These are phyloP conservation scores for Suhomyces taliae DNA, from an alignment of 1,139 yeast genomes.

Conservation along the genomic window DNA sequence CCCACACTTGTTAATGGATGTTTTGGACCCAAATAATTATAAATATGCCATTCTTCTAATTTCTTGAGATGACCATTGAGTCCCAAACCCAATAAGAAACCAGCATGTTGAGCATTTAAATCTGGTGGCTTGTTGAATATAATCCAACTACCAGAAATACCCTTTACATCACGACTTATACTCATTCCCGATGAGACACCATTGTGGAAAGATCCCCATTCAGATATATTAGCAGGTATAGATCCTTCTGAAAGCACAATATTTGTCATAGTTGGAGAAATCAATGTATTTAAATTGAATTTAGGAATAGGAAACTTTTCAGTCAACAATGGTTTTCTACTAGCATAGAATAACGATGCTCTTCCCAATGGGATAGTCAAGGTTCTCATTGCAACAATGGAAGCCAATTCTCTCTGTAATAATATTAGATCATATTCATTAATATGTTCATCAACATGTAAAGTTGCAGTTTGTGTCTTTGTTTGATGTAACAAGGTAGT, in stretches of 20 bases:
- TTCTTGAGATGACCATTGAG: slow-evolving; percentile 82
- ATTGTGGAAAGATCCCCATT: slow-evolving; percentile 91
- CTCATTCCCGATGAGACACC: slow-evolving; percentile 89
- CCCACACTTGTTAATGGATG: slow-evolving; percentile 86
- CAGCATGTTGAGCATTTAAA: slow-evolving; percentile 85
- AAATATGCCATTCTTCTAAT: slow-evolving; percentile 95
- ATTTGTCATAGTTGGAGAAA: slow-evolving; percentile 67
- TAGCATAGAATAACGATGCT: slow-evolving; percentile 69
- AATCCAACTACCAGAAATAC: slow-evolving; percentile 90
- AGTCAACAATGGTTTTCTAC: slow-evolving; percentile 76
- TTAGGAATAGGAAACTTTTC: slow-evolving; percentile 82
- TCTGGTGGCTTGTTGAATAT: slow-evolving; percentile 77
- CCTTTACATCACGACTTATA: slow-evolving; percentile 65
- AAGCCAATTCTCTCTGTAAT: slow-evolving; percentile 64
- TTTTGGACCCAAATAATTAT: slow-evolving; percentile 89
- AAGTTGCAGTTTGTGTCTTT: slow-evolving; percentile 54
- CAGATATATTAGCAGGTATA: slow-evolving; percentile 49
- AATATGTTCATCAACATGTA: slow-evolving; percentile 34
- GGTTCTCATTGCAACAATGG: slow-evolving; percentile 67
- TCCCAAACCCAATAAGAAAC: slow-evolving; percentile 90
- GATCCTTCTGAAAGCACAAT: slow-evolving; percentile 59
- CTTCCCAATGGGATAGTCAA: slow-evolving; percentile 77
- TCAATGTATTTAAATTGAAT: slow-evolving; percentile 65
- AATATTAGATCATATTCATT: slow-evolving; percentile 60
- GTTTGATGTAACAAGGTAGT: slow-evolving; percentile 71